Evolutionary conservation across 2,329 filamentous ascomycete genomes (phyloP).

Genomic region (Penicillium sp.): DNA sequence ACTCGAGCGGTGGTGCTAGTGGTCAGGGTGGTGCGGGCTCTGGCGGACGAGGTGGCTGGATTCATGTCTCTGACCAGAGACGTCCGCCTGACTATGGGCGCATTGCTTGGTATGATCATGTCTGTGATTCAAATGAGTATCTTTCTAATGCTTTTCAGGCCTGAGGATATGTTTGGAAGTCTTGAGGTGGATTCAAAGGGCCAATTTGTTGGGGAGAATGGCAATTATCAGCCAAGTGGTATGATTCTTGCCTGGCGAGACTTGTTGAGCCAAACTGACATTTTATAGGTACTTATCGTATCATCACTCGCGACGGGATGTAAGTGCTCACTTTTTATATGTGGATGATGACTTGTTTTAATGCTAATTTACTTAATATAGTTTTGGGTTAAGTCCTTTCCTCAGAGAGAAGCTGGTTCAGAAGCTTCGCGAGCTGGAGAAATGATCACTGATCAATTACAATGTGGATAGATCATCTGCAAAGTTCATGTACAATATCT

Average conservation of each 20-base stretch:
- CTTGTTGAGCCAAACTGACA: constrained; percentile 11
- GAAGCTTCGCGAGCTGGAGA: constrained; percentile 40
- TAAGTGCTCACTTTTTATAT: constrained; percentile 36
- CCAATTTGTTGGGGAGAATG: constrained; percentile 53
- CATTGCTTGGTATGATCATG: constrained; percentile 51
- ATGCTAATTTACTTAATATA: constrained; percentile 28
- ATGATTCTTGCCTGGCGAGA: constrained; percentile 11
- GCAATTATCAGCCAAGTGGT: constrained; percentile 59
- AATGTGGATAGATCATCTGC: not conserved
- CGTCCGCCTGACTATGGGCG: constrained; percentile 61
- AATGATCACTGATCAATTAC: constrained; percentile 12
- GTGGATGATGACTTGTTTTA: not conserved
- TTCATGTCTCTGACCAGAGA: constrained; percentile 59
- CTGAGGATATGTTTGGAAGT: constrained; percentile 64
- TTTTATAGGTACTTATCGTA: constrained; percentile 54
- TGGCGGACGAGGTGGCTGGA: constrained; percentile 57
- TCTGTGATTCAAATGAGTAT: not conserved
- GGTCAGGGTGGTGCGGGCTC: constrained; percentile 57
- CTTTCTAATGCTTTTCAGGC: constrained; percentile 34
- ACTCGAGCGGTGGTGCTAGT: constrained; percentile 55
- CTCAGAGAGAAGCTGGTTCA: constrained; percentile 50
- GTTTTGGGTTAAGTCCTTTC: constrained; percentile 48
- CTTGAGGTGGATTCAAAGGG: constrained; percentile 59
- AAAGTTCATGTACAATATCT: not conserved
- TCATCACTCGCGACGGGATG: constrained; percentile 59